Evolutionary conservation across 345 rosid species (phyloP), one percentile per base, ranked within the genome.

Genomic region (Linum tenue): DNA sequence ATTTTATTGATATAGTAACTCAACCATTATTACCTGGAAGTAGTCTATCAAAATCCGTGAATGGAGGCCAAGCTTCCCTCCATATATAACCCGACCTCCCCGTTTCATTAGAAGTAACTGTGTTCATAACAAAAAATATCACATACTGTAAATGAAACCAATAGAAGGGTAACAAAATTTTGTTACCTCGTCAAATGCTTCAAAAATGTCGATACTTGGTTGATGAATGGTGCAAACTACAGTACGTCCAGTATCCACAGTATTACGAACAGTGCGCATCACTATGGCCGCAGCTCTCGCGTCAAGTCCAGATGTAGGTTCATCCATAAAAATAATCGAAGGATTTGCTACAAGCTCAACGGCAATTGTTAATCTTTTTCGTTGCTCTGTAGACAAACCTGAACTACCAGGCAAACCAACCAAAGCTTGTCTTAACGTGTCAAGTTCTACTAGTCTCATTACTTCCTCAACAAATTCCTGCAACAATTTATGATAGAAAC

Each of bases 261-360:
- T 91, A 71, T 88, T 91, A 61, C 98, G 90, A 51, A 91, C 90
- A 53, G 98, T 84, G 77, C 98, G 78, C 96, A 89, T 91, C 67
- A 91, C 98, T 65, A 91, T 87, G 55, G 98, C 95, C n/a, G 98
- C 96, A 64, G 98, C 98, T 63, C 96, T 80, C 50, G 98, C 95
- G 79, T 89, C 98, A 72, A 91, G 94, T 65, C 98, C 98, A 69
- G 98, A 91, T 17, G 98, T 91, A 44, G 98, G 98, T 72, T 91
- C 98, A 76, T 91, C 98, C 98, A 91, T 91, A 73, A 89, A 91
- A 56, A 91, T 84, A 48, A 91, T 86, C 14, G 98, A 88, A 14
- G 98, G 96, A 72, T 91, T 91, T 40, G 98, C 98, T 9, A 92
- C 98, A 67, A 92, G 88, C 83, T 92, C 98, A 70, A 92, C 96